phyloP scores from a whole-genome alignment of 345 rosid species.

The Dipteronia sinensis region DNA sequence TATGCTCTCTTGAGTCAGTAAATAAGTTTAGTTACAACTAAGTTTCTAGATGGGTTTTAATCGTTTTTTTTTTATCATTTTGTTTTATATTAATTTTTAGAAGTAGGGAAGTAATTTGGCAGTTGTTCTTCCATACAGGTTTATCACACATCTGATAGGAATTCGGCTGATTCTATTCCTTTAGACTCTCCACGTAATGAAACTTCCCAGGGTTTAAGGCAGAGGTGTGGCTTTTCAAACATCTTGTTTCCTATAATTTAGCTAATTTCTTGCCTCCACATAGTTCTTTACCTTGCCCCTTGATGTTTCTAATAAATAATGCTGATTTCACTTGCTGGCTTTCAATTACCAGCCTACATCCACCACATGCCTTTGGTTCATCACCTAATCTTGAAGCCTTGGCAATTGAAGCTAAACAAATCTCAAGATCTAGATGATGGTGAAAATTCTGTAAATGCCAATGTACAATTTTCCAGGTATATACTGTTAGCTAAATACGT shows the following conservation, averaged over 20 bases:
- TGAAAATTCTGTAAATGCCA: conserved; percentile 78
- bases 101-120: conserved; percentile 9
- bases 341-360: too few relatives aligned
- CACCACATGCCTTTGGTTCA: too few relatives aligned
- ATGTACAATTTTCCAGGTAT: conserved; percentile 68
- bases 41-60: too few relatives aligned
- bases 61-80: too few relatives aligned
- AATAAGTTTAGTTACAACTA: too few relatives aligned
- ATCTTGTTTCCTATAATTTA: not conserved
- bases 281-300: too few relatives aligned
- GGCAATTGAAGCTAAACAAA: too few relatives aligned
- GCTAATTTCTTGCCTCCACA: too few relatives aligned
- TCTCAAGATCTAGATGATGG: conserved; percentile 55
- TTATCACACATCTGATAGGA: conserved; percentile 53
- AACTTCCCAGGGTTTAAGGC: conserved; percentile 37
- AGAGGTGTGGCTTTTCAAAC: conserved; percentile 46
- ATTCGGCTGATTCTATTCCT: conserved; percentile 40
- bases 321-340: too few relatives aligned
- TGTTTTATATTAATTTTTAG: not conserved
- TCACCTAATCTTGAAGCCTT: conserved; percentile 93
- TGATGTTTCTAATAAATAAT: too few relatives aligned
- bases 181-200: conserved; percentile 34
- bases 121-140: conserved; percentile 57
- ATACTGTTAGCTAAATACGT: conserved; percentile 19
- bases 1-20: too few relatives aligned